Base-by-base conservation (phyloP, 148 eudicot genomes). In the Chenopodium formosanum region DNA sequence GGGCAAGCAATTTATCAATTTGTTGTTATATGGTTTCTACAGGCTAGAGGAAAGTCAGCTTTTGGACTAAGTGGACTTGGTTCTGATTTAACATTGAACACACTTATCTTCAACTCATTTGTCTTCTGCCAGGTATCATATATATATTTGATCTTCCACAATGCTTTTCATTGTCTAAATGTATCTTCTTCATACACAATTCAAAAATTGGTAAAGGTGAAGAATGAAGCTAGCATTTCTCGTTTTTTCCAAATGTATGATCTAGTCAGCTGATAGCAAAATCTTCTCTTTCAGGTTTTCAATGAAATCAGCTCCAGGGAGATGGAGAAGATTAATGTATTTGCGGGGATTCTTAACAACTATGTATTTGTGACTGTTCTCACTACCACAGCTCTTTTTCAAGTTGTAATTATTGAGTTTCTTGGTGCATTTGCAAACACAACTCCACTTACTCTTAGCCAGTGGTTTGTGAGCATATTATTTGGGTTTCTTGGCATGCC, bases 401-500 rank as follows among this genome's bases (percentile, higher is more conserved):
- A 93, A 77, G 82, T 92, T 79, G 84, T 93, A 20, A 93, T 93
- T 79, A 70, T 93, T 1, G 92, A 93, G 82, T 93, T 78, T 77
- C 86, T 93, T 46, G 97, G 97, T 69, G 78, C 95, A 14, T 92
- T 89, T 62, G 97, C 97, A 29, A 90, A 86, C 88, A 93, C 97
- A 9, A 67, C 75, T 78, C 94, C 97, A 29, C 94, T 93, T 31
- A 89, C 91, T 65, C 78, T 70, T 70, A 81, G 76, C 37, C 94
- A 90, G 62, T 93, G 97, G 97, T 82, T 83, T 60, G 79, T 87
- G 34, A 87, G 94, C 60, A 75, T 93, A 74, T 64, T 78, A 37
- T 75, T 92, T 2, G 97, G 97, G n/a, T 90, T 93, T 78, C 91
- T 92, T 56, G 92, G 95, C 67, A 92, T 93, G 97, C 97, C 97